Evolutionary conservation across 2,329 filamentous ascomycete species (phyloP).

Genomic region (Moelleriella libera): DNA sequence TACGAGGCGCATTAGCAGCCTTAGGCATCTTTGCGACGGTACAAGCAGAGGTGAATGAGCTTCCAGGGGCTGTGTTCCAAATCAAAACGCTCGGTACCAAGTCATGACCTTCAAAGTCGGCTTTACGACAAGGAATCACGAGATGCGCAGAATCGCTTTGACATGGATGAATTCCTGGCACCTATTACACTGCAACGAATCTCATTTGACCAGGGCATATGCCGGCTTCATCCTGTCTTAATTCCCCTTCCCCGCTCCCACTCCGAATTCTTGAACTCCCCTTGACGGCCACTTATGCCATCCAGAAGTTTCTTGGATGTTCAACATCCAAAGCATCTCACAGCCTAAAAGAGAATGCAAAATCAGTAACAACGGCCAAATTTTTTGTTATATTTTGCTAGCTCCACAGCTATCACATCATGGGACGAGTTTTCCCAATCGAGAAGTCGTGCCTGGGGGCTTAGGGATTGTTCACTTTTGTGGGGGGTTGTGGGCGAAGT

Average conservation of each 20-base stretch:
- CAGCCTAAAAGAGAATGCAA: slow-evolving; percentile 20
- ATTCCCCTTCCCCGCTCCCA: no score
- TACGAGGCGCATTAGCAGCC: slow-evolving; percentile 82
- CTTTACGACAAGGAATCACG: not conserved
- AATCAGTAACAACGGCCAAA: slow-evolving; percentile 21
- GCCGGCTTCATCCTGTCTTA: no score
- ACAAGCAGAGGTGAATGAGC: slow-evolving; percentile 74
- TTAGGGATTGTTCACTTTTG: slow-evolving; percentile 55
- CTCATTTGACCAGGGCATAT: no score
- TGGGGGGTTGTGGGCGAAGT: slow-evolving; percentile 76
- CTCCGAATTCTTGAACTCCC: not conserved
- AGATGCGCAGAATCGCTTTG: not conserved
- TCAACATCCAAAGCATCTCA: slow-evolving; percentile 11
- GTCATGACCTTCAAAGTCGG: slow-evolving; percentile 24
- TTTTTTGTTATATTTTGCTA: slow-evolving; percentile 21
- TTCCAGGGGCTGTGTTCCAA: slow-evolving; percentile 86
- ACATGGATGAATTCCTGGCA: not conserved
- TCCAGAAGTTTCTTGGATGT: not conserved
- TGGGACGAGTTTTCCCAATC: slow-evolving; percentile 13
- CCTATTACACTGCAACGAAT: not conserved
- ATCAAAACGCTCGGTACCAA: slow-evolving; percentile 72
- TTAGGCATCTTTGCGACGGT: slow-evolving; percentile 86
- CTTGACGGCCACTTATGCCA: not conserved
- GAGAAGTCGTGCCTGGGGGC: slow-evolving; percentile 13
- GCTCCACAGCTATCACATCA: slow-evolving; percentile 17